Base-by-base conservation (phyloP, 805 yeast genomes). In the Candida andamanensis region DNA sequence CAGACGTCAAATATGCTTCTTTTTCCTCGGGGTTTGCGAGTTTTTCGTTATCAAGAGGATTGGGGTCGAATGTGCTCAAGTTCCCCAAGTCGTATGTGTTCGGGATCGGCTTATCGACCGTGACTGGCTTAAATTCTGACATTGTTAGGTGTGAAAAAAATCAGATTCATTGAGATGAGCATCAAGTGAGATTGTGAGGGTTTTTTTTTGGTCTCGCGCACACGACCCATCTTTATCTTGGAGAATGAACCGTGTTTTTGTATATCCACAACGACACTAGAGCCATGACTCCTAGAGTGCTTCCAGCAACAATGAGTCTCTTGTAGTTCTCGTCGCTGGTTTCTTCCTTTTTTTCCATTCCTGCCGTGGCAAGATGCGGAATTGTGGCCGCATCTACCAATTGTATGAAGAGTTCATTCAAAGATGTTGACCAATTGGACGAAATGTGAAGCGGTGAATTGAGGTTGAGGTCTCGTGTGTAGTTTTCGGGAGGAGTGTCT, bases 61-160 rank as follows among this genome's bases (percentile, higher is more conserved):
- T 89, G 22, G 89, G 69, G 59, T 90, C 97, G 52, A 85, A 89
- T 2, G 84, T 85, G 4, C 96, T 82, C 34, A 92, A 69, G 57
- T 90, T 84, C 21, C 98, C 98, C 41, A 90, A 64, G 56, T 92
- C 98, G 53, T 74, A 90, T 3, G 78, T 67, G 30, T 84, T 92
- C 17, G 97, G 97, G 39, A 92, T 85, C 17, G 82, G 82, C 58
- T 89, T 89, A 29, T 85, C 94, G 21, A 92, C 97, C 4, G 89
- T 81, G 21, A 84, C 89, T 10, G 94, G 85, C 51, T 80, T 79
- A 45, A 37, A 63, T 35, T 60, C 50, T 29, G 22, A 19, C 23
- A 15, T 28, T 30, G 16, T 24, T 17, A 16, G 32, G 20, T 32
- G 32, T 36, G 19, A 7, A n/a, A n/a, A 23, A 15, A 25, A 30